Percentiles rank a stretch among this genome's conserved stretches.
Conservation (phyloP, 2,329 filamentous ascomycete species). For the Tolypocladium pustulatum region DNA sequence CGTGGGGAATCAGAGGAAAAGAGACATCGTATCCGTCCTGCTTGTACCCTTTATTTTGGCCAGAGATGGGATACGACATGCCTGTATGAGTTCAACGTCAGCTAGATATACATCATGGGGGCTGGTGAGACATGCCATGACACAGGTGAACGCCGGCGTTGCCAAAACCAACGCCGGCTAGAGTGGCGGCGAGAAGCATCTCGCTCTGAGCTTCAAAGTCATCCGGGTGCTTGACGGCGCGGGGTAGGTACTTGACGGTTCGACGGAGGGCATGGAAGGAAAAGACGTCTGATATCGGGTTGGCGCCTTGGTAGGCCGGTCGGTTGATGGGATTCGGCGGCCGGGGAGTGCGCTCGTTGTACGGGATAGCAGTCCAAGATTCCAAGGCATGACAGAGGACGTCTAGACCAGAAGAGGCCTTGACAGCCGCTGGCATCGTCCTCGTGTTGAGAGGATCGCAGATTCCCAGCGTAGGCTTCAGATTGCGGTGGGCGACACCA, state of each 20-base stretch:
- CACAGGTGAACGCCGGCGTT: slow-evolving; percentile 88
- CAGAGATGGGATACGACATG: slow-evolving; percentile 96
- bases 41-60: slow-evolving; percentile 82
- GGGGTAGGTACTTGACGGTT: slow-evolving; percentile 86
- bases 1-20: slow-evolving; percentile 80
- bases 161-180: slow-evolving; percentile 93
- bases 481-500: slow-evolving; percentile 85
- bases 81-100: slow-evolving; percentile 30
- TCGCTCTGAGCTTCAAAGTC: slow-evolving; percentile 87
- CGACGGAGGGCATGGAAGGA: slow-evolving; percentile 72
- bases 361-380: slow-evolving; percentile 96
- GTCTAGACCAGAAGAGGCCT: slow-evolving; percentile 83
- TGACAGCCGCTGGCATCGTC: slow-evolving; percentile 92
- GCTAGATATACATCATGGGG: background rate
- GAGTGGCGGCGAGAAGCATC: slow-evolving; percentile 89
- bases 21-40: slow-evolving; percentile 78
- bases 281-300: slow-evolving; percentile 97
- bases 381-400: slow-evolving; percentile 93
- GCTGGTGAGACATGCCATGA: slow-evolving; percentile 33
- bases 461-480: slow-evolving; percentile 92
- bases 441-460: slow-evolving; percentile 78
- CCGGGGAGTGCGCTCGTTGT: slow-evolving; percentile 71
- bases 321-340: slow-evolving; percentile 83
- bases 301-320: slow-evolving; percentile 92
- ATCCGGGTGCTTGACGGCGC: slow-evolving; percentile 77